Evolutionary conservation across 2,329 filamentous ascomycete species (phyloP).

Genomic region (Geosmithia putterillii): DNA sequence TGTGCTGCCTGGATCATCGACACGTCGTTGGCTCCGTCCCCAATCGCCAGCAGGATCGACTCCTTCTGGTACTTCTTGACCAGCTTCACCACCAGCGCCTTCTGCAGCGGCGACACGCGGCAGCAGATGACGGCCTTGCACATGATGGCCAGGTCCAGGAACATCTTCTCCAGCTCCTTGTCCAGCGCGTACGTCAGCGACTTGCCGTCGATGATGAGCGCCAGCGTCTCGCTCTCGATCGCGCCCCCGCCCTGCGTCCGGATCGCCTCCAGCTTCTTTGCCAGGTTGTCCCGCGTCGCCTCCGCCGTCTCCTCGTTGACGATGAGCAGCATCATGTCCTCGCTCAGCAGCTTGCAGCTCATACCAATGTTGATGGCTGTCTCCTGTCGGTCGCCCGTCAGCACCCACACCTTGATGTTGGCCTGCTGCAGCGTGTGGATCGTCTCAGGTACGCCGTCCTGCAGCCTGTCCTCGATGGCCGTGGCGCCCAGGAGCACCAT

Average conservation of each 20-base stretch:
- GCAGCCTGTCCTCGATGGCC: constrained; percentile 91
- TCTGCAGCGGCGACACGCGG: constrained; percentile 92
- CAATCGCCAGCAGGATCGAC: constrained; percentile 85
- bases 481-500: constrained; percentile 88
- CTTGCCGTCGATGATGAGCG: constrained; percentile 91
- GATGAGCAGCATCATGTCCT: constrained; percentile 97
- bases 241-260: constrained; percentile 66
- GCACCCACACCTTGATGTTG: constrained; percentile 96
- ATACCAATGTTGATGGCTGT: constrained; percentile 99
- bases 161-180: constrained; percentile 83
- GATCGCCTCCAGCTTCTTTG: constrained; percentile 89
- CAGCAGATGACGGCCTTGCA: constrained; percentile 99
- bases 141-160: constrained; percentile 84
- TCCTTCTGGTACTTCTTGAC: constrained; percentile 88
- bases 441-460: constrained; percentile 95
- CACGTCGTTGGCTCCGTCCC: constrained; percentile 97
- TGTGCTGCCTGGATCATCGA: constrained; percentile 99
- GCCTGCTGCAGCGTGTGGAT: constrained; percentile 95
- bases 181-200: constrained; percentile 89
- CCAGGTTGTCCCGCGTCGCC: constrained; percentile 75
- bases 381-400: constrained; percentile 95
- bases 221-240: constrained; percentile 74
- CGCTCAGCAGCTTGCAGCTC: constrained; percentile 96
- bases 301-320: constrained; percentile 78
- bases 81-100: constrained; percentile 93